Conservation (phyloP, 176 grass and related monocot genomes). For the Sorghum bicolor region DNA sequence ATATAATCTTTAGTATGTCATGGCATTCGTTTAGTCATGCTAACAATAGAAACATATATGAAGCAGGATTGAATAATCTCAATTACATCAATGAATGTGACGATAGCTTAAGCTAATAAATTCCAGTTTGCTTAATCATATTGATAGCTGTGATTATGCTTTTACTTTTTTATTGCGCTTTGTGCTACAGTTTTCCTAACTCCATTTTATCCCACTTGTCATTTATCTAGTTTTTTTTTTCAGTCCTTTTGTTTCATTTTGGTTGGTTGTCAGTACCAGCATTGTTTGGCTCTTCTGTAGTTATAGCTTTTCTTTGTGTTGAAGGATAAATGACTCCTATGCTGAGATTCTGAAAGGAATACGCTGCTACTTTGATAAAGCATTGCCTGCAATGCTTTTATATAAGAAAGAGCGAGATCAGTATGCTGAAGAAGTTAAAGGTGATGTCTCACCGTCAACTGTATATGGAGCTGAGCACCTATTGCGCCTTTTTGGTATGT, state of each 20-base stretch:
- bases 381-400: slow-evolving; percentile 89
- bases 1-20: not conserved
- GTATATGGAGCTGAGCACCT: slow-evolving; percentile 98
- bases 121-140: not conserved
- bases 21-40: not conserved
- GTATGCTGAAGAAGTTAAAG: slow-evolving; percentile 67
- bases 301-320: slow-evolving; percentile 33
- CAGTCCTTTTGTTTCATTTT: slow-evolving; percentile 10
- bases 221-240: not conserved
- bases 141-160: not conserved
- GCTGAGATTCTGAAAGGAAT: slow-evolving; percentile 89
- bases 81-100: slow-evolving; percentile 2
- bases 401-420: slow-evolving; percentile 88
- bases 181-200: not conserved
- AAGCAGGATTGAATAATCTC: slow-evolving; percentile 4
- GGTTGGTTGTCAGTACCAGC: not conserved
- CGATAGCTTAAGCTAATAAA: not conserved
- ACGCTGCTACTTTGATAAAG: slow-evolving; percentile 95
- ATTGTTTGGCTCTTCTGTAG: not conserved
- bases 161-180: not conserved
- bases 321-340: slow-evolving; percentile 80
- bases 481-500: slow-evolving; percentile 94
- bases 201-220: not conserved
- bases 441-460: slow-evolving; percentile 65
- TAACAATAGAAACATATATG: not conserved